Conservation (phyloP, 345 rosid genomes). For the Moringa oleifera region DNA sequence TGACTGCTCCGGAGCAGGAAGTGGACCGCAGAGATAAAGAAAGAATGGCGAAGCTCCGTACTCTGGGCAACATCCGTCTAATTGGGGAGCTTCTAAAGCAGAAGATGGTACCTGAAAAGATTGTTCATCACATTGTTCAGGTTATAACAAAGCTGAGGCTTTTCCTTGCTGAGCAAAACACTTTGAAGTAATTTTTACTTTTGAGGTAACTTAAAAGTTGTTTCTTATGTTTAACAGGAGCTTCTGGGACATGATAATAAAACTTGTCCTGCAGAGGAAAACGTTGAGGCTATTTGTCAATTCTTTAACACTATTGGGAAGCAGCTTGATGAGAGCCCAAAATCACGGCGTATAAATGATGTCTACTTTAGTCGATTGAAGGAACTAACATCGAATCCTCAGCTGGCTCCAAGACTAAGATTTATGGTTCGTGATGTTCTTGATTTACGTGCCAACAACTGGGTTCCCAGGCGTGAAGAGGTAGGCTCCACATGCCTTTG, state of each 20-base stretch:
- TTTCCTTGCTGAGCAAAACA: neutral
- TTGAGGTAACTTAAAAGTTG: constrained; percentile 1
- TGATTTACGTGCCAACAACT: constrained; percentile 69
- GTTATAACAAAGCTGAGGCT: constrained; percentile 20
- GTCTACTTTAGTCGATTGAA: constrained; percentile 55
- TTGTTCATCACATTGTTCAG: constrained; percentile 88
- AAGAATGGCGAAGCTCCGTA: constrained; percentile 70
- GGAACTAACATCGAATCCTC: constrained; percentile 55
- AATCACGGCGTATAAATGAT: constrained; percentile 65
- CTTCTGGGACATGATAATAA: constrained; percentile 66
- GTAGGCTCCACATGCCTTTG: constrained; percentile 23
- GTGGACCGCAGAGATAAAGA: constrained; percentile 82
- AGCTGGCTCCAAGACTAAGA: constrained; percentile 57
- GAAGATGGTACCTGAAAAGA: constrained; percentile 89
- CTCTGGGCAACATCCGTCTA: constrained; percentile 82
- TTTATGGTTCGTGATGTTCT: constrained; percentile 83
- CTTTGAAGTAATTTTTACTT: neutral
- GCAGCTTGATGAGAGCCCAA: constrained; percentile 75
- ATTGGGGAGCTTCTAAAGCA: constrained; percentile 97
- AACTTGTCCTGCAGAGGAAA: constrained; percentile 77
- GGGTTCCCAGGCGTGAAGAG: constrained; percentile 98
- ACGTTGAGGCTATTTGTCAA: constrained; percentile 89
- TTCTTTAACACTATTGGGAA: constrained; percentile 82
- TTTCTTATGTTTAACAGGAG: constrained; percentile 41
- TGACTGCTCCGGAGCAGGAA: constrained; percentile 80